Evolutionary conservation across 371 early-diverging fungal species (phyloP).

Genomic region (Dichotomocladium elegans): DNA sequence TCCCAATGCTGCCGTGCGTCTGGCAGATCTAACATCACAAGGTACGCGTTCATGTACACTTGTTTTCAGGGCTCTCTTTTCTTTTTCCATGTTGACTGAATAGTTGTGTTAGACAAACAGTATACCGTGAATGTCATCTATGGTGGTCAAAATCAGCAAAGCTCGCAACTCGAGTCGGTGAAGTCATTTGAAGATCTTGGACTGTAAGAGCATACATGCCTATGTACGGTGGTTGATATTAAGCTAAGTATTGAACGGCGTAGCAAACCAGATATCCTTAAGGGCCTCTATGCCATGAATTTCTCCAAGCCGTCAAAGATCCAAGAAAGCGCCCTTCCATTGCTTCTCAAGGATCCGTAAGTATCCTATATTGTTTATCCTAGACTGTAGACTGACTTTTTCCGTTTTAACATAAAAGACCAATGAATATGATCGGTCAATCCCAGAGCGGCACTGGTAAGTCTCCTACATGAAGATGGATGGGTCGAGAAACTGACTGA

Average conservation of each 20-base stretch:
- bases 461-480: too few relatives aligned
- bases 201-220: slow-evolving; percentile 35
- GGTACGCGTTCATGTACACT: not conserved
- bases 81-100: not conserved
- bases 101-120: not conserved
- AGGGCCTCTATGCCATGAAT: slow-evolving; percentile 92
- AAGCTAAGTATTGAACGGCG: not conserved
- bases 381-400: not conserved
- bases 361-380: slow-evolving; percentile 7
- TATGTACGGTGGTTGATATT: not conserved
- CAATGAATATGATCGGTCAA: slow-evolving; percentile 46
- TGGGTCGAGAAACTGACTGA: not conserved
- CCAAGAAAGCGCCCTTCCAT: slow-evolving; percentile 92
- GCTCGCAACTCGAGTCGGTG: slow-evolving; percentile 72
- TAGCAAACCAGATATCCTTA: slow-evolving; percentile 70
- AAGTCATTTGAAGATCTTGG: slow-evolving; percentile 77
- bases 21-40: too few relatives aligned
- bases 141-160: slow-evolving; percentile 42
- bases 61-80: not conserved
- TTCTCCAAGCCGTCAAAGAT: slow-evolving; percentile 93
- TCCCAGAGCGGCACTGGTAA: slow-evolving; percentile 48
- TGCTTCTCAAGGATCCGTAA: slow-evolving; percentile 74
- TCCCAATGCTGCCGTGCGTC: too few relatives aligned
- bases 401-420: slow-evolving; percentile 13
- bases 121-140: not conserved